These are phyloP conservation scores for Sclerotinia minor DNA, from an alignment of 2,329 filamentous ascomycete genomes.

Conservation along the genomic window DNA sequence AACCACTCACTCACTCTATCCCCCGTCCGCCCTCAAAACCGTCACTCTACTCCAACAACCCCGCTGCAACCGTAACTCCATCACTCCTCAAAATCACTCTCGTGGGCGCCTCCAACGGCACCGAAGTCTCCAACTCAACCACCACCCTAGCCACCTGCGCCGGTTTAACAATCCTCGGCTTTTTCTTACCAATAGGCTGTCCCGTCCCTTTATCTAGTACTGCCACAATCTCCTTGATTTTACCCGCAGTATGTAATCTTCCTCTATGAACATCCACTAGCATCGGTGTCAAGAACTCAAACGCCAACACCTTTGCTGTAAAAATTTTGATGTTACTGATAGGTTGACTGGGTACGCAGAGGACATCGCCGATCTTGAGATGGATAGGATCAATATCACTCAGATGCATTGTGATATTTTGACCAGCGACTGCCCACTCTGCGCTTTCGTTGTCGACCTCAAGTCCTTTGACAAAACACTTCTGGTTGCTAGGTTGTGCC, in stretches of 20 bases:
- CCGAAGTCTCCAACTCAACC: conserved; percentile 70
- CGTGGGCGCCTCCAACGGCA: conserved; percentile 78
- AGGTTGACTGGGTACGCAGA: conserved; percentile 70
- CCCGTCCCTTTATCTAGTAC: conserved; percentile 78
- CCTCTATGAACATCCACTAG: conserved; percentile 86
- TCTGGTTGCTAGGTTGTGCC: conserved; percentile 78
- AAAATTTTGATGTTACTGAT: conserved; percentile 73
- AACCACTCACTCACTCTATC: neutral
- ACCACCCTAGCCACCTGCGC: conserved; percentile 74
- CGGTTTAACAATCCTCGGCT: conserved; percentile 79
- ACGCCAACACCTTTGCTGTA: conserved; percentile 80
- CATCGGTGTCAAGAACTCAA: conserved; percentile 87
- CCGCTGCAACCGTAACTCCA: conserved; percentile 84
- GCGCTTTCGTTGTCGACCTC: conserved; percentile 70
- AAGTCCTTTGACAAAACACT: conserved; percentile 77
- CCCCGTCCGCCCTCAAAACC: neutral
- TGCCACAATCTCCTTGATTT: conserved; percentile 70
- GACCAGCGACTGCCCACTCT: conserved; percentile 91
- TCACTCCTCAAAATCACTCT: conserved; percentile 78
- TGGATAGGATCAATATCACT: conserved; percentile 82
- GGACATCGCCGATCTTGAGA: conserved; percentile 78
- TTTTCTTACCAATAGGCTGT: conserved; percentile 70
- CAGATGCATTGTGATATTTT: conserved; percentile 83
- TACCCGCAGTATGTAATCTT: conserved; percentile 74
- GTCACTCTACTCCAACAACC: conserved; percentile 63